Conservation (phyloP, 1,284 basidiomycete species). For the Ustilago nuda region DNA sequence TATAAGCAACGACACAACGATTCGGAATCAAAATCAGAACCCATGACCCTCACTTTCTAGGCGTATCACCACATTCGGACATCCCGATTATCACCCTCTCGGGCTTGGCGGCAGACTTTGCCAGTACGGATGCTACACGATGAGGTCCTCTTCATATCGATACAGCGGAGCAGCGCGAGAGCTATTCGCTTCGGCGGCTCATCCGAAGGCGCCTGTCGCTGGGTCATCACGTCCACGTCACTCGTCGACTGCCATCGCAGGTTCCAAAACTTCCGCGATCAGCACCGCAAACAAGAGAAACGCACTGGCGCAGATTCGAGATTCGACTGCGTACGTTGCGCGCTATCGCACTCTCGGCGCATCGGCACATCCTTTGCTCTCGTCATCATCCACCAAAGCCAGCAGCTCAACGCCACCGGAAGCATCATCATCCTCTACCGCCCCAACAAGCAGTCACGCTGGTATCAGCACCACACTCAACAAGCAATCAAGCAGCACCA, state of each 20-base stretch:
- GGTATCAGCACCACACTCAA: slow-evolving; percentile 15
- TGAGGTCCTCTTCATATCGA: slow-evolving; percentile 31
- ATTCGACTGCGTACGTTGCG: slow-evolving; percentile 44
- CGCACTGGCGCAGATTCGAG: slow-evolving; percentile 44
- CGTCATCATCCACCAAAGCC: slow-evolving; percentile 20
- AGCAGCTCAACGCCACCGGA: slow-evolving; percentile 5
- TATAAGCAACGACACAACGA: slow-evolving; percentile 6
- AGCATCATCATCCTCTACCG: neutral
- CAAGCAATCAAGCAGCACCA: slow-evolving; percentile 12
- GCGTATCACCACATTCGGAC: neutral
- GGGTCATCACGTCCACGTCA: slow-evolving; percentile 32
- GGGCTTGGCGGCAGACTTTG: neutral
- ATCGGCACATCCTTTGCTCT: slow-evolving; percentile 35
- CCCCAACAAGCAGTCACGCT: slow-evolving; percentile 10
- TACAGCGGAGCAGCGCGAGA: slow-evolving; percentile 33
- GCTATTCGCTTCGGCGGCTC: slow-evolving; percentile 26
- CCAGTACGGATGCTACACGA: neutral
- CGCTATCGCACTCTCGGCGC: slow-evolving; percentile 45
- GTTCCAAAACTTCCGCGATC: slow-evolving; percentile 9
- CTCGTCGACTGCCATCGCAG: slow-evolving; percentile 39
- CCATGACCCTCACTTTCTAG: neutral
- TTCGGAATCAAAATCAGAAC: neutral
- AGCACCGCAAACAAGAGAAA: slow-evolving; percentile 19
- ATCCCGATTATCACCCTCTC: neutral
- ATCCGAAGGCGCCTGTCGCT: slow-evolving; percentile 12